These are phyloP conservation scores for Moringa oleifera DNA, from an alignment of 345 rosid species.

Conservation along the genomic window DNA sequence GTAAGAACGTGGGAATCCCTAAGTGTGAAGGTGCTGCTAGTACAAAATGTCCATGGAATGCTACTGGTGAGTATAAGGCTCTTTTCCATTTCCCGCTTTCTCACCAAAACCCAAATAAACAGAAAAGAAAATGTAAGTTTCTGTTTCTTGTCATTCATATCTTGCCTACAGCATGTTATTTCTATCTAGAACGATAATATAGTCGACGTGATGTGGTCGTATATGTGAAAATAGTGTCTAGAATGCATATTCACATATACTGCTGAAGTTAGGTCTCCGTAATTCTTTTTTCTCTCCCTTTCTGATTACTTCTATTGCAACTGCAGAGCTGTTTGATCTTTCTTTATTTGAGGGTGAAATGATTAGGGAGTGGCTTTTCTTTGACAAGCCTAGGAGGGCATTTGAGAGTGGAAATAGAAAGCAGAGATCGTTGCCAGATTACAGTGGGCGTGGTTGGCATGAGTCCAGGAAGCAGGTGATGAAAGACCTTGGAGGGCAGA, in stretches of 20 bases:
- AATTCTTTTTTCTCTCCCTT: not conserved
- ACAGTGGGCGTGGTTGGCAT: conserved; percentile 87
- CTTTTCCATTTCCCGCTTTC: not conserved
- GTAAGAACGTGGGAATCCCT: conserved; percentile 86
- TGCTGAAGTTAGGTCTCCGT: too few relatives aligned
- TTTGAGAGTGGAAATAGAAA: conserved; percentile 86
- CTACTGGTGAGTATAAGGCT: conserved; percentile 42
- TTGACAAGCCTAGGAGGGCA: conserved; percentile 85
- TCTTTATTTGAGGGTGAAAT: conserved; percentile 61
- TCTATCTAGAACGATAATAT: not conserved
- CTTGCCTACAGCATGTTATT: not conserved
- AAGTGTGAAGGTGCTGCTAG: conserved; percentile 84
- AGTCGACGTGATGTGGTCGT: too few relatives aligned
- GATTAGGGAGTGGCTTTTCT: conserved; percentile 83
- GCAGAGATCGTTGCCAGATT: conserved; percentile 91
- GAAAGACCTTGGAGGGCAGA: conserved; percentile 73
- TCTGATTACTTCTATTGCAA: conserved; percentile 12
- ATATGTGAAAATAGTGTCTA: too few relatives aligned
- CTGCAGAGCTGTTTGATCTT: conserved; percentile 72
- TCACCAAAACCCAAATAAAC: not conserved
- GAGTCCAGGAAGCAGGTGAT: conserved; percentile 84
- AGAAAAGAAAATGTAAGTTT: not conserved
- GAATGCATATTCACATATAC: too few relatives aligned
- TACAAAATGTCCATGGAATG: conserved; percentile 82
- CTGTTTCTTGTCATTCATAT: not conserved